Conservation (phyloP, 2,329 filamentous ascomycete genomes). For the Microsporum audouinii region DNA sequence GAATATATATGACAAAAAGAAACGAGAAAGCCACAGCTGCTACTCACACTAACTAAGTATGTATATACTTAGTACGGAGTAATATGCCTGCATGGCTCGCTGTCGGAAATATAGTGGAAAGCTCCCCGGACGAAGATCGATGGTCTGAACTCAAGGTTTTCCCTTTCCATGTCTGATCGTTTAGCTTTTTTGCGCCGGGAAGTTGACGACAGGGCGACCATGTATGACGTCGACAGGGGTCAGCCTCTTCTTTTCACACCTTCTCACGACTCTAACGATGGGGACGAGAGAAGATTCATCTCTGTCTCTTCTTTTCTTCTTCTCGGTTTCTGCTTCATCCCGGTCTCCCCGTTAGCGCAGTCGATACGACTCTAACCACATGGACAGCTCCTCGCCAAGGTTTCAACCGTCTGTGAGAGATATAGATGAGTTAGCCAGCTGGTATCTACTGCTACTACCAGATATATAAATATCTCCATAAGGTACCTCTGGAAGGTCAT, state of each 20-base stretch:
- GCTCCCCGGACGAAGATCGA: neutral
- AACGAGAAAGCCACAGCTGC: too few species aligned
- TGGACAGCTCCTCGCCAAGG: neutral
- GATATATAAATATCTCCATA: conserved; percentile 1
- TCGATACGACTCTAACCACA: neutral
- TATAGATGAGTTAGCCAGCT: neutral
- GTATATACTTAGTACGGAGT: too few species aligned
- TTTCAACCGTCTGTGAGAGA: neutral
- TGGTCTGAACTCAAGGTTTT: conserved; percentile 4
- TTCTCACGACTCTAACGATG: neutral
- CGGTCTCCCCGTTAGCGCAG: neutral
- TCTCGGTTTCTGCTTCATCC: neutral
- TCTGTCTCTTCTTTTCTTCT: neutral
- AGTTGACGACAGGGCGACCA: conserved; percentile 5
- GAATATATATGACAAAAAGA: too few species aligned
- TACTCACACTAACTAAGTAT: too few species aligned
- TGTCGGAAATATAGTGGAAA: neutral
- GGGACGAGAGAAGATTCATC: neutral
- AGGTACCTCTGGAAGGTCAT: neutral
- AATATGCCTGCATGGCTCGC: neutral
- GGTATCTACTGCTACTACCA: neutral
- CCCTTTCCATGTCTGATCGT: neutral
- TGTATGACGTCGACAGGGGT: conserved; percentile 4
- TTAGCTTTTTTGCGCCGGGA: neutral
- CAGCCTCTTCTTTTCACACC: neutral